Conservation (phyloP, 306 rosid genomes). For the Begonia masoniana region DNA sequence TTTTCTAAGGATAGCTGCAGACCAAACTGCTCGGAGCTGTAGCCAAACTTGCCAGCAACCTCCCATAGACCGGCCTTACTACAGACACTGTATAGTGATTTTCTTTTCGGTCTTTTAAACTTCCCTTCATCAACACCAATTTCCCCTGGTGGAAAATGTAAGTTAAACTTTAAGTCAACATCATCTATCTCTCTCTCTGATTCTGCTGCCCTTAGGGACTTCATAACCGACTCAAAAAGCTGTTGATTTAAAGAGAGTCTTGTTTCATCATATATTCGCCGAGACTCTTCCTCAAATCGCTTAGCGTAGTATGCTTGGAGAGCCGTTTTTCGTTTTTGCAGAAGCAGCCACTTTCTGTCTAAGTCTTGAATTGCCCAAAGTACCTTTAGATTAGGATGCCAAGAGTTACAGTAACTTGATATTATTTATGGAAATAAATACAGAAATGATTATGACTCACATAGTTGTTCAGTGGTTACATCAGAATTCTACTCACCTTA, state of each 20-base stretch:
- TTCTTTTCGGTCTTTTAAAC: conserved; percentile 87
- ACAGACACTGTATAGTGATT: conserved; percentile 53
- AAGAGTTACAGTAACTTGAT: no score
- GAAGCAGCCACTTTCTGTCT: conserved; percentile 90
- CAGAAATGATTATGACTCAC: conserved; percentile 4
- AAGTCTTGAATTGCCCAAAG: conserved; percentile 94
- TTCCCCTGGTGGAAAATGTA: conserved; percentile 96
- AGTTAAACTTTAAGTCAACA: conserved; percentile 91
- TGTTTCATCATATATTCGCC: conserved; percentile 65
- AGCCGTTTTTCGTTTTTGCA: conserved; percentile 88
- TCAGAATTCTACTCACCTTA: conserved; percentile 37
- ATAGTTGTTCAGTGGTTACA: background rate
- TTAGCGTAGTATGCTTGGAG: conserved; percentile 60
- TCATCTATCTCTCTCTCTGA: conserved; percentile 97
- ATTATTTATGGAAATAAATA: conserved; percentile 2
- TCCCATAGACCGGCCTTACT: conserved; percentile 96
- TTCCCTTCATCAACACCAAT: conserved; percentile 90
- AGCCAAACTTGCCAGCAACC: conserved; percentile 90
- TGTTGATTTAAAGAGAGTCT: conserved; percentile 57
- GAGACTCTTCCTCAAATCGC: conserved; percentile 81
- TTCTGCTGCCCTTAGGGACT: conserved; percentile 81
- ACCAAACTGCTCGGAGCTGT: conserved; percentile 94
- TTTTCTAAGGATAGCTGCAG: conserved; percentile 55
- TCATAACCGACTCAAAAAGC: conserved; percentile 80
- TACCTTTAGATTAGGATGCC: conserved; percentile 26